Base-by-base conservation (phyloP, 129 eudicot species). In the Tagetes erecta region DNA sequence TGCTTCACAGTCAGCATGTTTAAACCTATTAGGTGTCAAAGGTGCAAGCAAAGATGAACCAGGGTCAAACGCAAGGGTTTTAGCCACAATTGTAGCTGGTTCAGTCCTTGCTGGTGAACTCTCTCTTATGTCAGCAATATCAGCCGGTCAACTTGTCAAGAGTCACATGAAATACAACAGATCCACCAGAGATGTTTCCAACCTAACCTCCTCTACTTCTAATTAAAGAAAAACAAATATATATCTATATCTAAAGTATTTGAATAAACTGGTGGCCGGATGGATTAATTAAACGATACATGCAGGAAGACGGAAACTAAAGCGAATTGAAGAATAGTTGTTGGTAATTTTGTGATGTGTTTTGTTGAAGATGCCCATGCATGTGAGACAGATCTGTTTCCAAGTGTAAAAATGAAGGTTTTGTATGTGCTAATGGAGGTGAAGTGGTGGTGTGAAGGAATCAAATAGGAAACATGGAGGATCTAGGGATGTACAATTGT, bases 121-220 rank as follows among this genome's bases (percentile, higher is more conserved):
- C 37, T 89, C 96, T 34, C 81, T 89, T 14, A 83, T 89, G 91
- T 86, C 96, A 27, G 96, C 96, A 37, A 74, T 89, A 60, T 82
- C 96, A 49, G 91, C 96, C 1, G 96, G 96, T 68, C 96, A 89
- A 33, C 91, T 89, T 0, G 96, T 89, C 47, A 89, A 82, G 70
- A 89, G 96, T 60, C 96, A 89, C 70, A 80, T 89, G 89, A 89
- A 89, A 65, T 89, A 84, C 87, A 89, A 89, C 79, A 82, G 96
- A 78, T 89, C 96, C 9, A 74, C 74, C 64, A 82, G 74, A 57
- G 86, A 89, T 73, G 74, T 86, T 41, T 53, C 88, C 59, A 80
- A 65, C 20, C 39, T 80, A 30, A 44, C 84, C 49, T 76, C 83
- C 53, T 73, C 76, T 53, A 55, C 1, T 20, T 20, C 27, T 20